These are phyloP conservation scores for Phialocephala subalpina DNA, from an alignment of 2,329 filamentous ascomycete genomes.

Conservation along the genomic window DNA sequence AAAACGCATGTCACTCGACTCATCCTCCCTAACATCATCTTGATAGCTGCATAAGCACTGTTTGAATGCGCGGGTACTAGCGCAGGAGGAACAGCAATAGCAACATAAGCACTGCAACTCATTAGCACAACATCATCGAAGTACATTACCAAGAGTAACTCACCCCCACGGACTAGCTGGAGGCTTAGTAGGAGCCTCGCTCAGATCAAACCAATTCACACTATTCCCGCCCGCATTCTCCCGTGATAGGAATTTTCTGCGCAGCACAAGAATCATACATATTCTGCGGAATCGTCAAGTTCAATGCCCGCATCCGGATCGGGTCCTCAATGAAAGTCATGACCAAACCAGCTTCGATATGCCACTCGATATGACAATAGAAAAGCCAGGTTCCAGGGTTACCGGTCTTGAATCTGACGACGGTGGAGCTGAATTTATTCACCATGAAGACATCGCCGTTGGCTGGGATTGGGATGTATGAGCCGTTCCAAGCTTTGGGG, in stretches of 20 bases:
- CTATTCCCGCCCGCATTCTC: neutral
- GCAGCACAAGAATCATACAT: neutral
- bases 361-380: constrained; percentile 5
- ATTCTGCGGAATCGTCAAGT: neutral
- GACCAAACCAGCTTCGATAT: neutral
- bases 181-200: neutral
- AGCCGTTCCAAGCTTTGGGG: neutral
- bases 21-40: neutral
- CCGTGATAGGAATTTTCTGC: neutral
- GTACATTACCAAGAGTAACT: neutral
- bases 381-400: constrained; percentile 1
- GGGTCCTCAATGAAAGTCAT: neutral
- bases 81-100: neutral
- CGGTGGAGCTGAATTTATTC: neutral
- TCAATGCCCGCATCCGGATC: neutral
- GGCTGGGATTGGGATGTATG: neutral
- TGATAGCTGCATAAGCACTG: neutral
- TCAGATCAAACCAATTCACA: neutral
- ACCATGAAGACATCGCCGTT: neutral
- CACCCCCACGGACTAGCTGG: neutral
- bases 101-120: neutral
- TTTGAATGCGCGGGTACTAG: neutral
- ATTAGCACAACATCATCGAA: neutral
- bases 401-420: neutral
- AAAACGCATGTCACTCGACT: neutral